These are phyloP conservation scores for Rhytidhysteron rufulum DNA, from an alignment of 2,329 filamentous ascomycete species.

Conservation along the genomic window DNA sequence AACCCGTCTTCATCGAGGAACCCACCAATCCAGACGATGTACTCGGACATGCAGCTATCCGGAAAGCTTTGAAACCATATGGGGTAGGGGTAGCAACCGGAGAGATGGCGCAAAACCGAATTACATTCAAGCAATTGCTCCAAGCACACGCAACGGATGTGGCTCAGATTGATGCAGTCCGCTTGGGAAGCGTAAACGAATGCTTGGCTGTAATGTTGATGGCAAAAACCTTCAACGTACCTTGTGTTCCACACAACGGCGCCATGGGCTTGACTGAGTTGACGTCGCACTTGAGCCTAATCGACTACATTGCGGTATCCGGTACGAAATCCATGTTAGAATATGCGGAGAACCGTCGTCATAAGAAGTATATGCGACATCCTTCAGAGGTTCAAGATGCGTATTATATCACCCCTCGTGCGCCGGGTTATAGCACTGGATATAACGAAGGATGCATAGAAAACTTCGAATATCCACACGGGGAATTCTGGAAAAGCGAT, in stretches of 20 bases:
- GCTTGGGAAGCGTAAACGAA: conserved; percentile 81
- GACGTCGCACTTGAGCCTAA: conserved; percentile 84
- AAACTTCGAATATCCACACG: conserved; percentile 7
- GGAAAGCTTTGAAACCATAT: conserved; percentile 66
- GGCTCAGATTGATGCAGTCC: conserved; percentile 80
- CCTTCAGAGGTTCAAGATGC: conserved; percentile 74
- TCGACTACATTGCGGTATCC: conserved; percentile 79
- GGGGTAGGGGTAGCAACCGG: conserved; percentile 79
- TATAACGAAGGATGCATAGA: conserved; percentile 1
- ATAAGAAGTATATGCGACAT: conserved; percentile 79
- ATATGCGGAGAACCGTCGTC: conserved; percentile 72
- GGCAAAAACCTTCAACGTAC: conserved; percentile 70
- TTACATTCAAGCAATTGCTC: conserved; percentile 84
- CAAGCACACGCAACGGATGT: conserved; percentile 73
- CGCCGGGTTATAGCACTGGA: conserved; percentile 81
- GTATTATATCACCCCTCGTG: conserved; percentile 74
- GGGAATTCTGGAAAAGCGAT: too few relatives aligned
- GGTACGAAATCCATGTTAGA: conserved; percentile 75
- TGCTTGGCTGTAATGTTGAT: conserved; percentile 80
- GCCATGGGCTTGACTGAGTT: conserved; percentile 85
- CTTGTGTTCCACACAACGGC: conserved; percentile 79
- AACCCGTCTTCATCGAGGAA: conserved; percentile 88
- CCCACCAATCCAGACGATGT: conserved; percentile 83
- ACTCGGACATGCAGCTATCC: conserved; percentile 74
- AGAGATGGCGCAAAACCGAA: conserved; percentile 87